Evolutionary conservation across 306 rosid species (phyloP).

Genomic region (Cucumis melo): DNA sequence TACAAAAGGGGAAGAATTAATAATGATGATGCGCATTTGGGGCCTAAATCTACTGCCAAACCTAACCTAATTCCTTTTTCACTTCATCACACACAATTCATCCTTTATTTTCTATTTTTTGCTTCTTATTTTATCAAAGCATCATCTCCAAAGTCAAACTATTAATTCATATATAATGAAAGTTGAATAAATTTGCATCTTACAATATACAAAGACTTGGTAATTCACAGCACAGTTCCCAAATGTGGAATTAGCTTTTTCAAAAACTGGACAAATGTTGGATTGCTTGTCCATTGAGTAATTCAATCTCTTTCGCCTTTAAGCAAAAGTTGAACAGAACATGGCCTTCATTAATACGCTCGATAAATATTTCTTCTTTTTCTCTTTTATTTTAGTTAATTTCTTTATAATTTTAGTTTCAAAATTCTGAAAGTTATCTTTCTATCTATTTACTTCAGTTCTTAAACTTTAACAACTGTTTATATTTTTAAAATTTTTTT

Average conservation of each 20-base stretch:
- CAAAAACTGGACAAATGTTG: not conserved
- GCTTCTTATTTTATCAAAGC: not conserved
- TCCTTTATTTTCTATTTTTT: not conserved
- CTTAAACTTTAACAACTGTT: no score
- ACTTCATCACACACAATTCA: not conserved
- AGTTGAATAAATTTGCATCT: not conserved
- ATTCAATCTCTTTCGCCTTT: not conserved
- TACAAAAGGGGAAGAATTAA: not conserved
- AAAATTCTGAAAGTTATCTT: no score
- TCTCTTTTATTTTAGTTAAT: no score
- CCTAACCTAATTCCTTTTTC: not conserved
- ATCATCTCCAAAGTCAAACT: not conserved
- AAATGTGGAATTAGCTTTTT: not conserved
- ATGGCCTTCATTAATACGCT: not conserved
- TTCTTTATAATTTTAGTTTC: no score
- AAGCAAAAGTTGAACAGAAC: not conserved
- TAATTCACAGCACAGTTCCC: not conserved
- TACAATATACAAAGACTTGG: not conserved
- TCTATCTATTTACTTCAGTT: no score
- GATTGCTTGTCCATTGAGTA: not conserved
- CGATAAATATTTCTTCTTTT: not conserved
- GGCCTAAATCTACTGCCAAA: slow-evolving; percentile 12
- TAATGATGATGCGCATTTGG: not conserved
- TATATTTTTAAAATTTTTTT: no score
- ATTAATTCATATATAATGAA: not conserved